Conservation (phyloP, 129 eudicot genomes). For the Sambucus nigra region DNA sequence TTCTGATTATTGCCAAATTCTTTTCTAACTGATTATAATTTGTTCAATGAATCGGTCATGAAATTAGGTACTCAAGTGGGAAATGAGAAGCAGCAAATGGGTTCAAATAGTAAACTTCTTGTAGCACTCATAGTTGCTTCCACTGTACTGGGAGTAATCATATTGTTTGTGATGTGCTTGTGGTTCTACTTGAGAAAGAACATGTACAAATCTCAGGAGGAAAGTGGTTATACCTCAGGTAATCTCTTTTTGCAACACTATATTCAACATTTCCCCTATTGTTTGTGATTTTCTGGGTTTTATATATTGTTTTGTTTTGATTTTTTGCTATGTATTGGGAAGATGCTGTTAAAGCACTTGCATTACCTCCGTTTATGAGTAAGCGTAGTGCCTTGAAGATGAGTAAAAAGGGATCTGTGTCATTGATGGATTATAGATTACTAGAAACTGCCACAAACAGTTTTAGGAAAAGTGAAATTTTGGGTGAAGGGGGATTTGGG, state of each 20-base stretch:
- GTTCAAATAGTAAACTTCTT: slow-evolving; percentile 30
- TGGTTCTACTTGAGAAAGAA: slow-evolving; percentile 40
- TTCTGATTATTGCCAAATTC: slow-evolving; percentile 8
- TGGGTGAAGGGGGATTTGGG: slow-evolving; percentile 77
- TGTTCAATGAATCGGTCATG: slow-evolving; percentile 9
- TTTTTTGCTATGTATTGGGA: slow-evolving; percentile 16
- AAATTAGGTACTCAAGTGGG: slow-evolving; percentile 22
- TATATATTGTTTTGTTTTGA: neutral
- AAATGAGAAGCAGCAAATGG: slow-evolving; percentile 17
- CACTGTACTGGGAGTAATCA: slow-evolving; percentile 28
- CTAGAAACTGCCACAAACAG: slow-evolving; percentile 48
- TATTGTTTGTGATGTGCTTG: slow-evolving; percentile 29
- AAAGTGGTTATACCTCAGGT: slow-evolving; percentile 34
- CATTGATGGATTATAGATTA: slow-evolving; percentile 42
- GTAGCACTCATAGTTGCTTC: slow-evolving; percentile 35
- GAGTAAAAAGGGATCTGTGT: slow-evolving; percentile 29
- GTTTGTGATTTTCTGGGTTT: neutral
- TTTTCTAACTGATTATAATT: neutral
- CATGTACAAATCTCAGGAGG: slow-evolving; percentile 20
- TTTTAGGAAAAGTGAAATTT: slow-evolving; percentile 47
- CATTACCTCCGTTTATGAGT: slow-evolving; percentile 31
- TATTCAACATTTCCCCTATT: neutral
- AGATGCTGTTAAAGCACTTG: slow-evolving; percentile 27
- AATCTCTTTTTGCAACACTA: slow-evolving; percentile 1
- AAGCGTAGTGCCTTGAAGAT: slow-evolving; percentile 21